Evolutionary conservation across 1,139 yeast genomes (phyloP), one percentile per base, ranked within the genome.

Genomic region (Blastobotrys proliferans): DNA sequence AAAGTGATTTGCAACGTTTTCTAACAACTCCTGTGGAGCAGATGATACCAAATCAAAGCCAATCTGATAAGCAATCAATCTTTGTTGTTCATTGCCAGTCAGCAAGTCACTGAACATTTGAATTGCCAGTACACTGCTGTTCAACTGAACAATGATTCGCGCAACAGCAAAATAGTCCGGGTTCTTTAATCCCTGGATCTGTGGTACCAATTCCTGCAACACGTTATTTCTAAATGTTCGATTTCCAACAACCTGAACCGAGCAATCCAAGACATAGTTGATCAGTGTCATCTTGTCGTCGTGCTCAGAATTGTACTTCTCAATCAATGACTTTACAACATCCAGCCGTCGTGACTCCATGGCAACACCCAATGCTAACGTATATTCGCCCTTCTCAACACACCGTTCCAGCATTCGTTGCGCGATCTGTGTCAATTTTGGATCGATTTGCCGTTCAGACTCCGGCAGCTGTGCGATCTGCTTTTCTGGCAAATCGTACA

Each of bases 31-130:
- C 67, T 92, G 98, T n/a, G 96, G 79, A 0, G 97, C 97, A 11
- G 94, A 81, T 46, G 81, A 81, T 4, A 88, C 97, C 52, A 92
- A 75, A 63, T 92, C 98, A 65, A 92, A 92, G 1, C 97, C 97
- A 45, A 94, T 87, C 69, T 92, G 99, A 63, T 80, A 86, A 3
- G 95, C 95, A 49, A 84, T 72, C 52, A 79, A 67, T 14, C 66
- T 55, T 34, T 70, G 70, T 16, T 67, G 64, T 5, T 62, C 60
- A 35, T 60, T 52, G 17, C 63, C 53, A 1, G 54, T 50, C 40
- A 86, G 61, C 48, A 85, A 71, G 51, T 76, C 76, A 53, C 76
- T 73, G 61, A 92, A 86, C 42, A 88, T 69, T 44, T 73, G 70
- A 31, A 76, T 72, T 3, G 96, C 95, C 53, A 85, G 72, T 13